Percentiles rank a stretch among this genome's conserved stretches.
These are phyloP conservation scores for Auricularia sp. DNA, from an alignment of 768 basidiomycete genomes.

Conservation along the genomic window DNA sequence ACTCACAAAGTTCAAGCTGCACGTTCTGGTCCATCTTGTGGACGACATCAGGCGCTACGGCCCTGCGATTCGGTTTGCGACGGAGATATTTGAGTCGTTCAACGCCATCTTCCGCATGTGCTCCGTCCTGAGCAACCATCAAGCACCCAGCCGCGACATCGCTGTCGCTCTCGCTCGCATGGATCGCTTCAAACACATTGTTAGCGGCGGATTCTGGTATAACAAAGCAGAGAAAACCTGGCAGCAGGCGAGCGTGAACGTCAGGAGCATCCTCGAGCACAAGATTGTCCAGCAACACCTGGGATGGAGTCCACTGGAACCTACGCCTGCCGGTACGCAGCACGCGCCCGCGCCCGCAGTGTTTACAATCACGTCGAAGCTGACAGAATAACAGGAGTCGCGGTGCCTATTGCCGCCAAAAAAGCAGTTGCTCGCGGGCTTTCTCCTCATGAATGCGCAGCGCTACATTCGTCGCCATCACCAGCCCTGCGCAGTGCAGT, in stretches of 20 bases:
- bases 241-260: constrained; percentile 9
- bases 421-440: no score
- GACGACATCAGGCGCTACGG: constrained; percentile 16
- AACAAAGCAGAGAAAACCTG: constrained; percentile 1
- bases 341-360: no score
- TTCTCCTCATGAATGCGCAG: no score
- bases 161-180: constrained; percentile 10
- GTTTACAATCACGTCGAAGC: no score
- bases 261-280: constrained; percentile 10
- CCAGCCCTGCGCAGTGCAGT: no score
- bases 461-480: no score
- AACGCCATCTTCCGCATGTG: constrained; percentile 9
- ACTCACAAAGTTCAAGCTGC: constrained; percentile 24
- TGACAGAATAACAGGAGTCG: no score
- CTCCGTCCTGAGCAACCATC: constrained; percentile 9
- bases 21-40: constrained; percentile 22
- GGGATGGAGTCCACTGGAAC: constrained; percentile 11
- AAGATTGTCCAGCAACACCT: constrained; percentile 15
- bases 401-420: no score
- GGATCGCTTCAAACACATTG: constrained; percentile 5
- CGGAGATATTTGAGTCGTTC: background rate
- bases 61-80: no score
- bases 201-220: constrained; percentile 12
- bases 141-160: constrained; percentile 11
- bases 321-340: no score